phyloP scores from a whole-genome alignment of 495 filamentous ascomycete species.

The Massariosphaeria phaeospora region DNA sequence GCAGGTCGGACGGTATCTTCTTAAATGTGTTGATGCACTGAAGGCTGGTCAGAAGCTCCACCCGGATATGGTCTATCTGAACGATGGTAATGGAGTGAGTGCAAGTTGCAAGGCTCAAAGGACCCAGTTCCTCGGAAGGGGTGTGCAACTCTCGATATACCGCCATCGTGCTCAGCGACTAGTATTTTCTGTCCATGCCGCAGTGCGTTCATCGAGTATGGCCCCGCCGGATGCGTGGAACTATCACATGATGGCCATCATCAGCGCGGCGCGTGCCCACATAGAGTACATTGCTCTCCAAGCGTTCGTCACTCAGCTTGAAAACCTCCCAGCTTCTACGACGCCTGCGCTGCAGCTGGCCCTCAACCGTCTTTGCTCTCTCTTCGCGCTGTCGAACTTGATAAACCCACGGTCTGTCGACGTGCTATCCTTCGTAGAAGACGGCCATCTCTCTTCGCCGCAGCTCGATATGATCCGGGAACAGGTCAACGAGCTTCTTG shows the following conservation, averaged over 20 bases:
- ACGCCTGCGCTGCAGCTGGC: slow-evolving; percentile 10
- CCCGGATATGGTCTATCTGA: no score
- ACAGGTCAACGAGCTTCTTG: slow-evolving; percentile 23
- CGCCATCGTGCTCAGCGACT: slow-evolving; percentile 12
- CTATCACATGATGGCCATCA: slow-evolving; percentile 20
- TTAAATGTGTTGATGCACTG: no score
- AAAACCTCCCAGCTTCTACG: slow-evolving; percentile 14
- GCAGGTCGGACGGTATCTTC: no score
- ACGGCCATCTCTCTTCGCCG: slow-evolving; percentile 16
- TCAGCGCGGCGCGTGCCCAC: slow-evolving; percentile 13
- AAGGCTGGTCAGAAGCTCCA: no score
- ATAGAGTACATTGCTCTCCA: slow-evolving; percentile 13
- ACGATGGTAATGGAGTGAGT: no score
- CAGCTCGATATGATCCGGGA: slow-evolving; percentile 22
- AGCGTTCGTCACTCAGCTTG: background rate
- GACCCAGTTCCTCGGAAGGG: slow-evolving; percentile 6
- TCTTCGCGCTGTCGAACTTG: slow-evolving; percentile 33
- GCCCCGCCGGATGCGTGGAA: slow-evolving; percentile 16
- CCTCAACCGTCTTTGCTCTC: slow-evolving; percentile 15
- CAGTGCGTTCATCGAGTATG: background rate
- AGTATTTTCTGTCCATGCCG: background rate
- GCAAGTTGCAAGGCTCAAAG: slow-evolving; percentile 4
- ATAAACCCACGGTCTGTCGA: slow-evolving; percentile 20
- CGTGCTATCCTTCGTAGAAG: slow-evolving; percentile 26
- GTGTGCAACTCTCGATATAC: slow-evolving; percentile 17